phyloP scores from a whole-genome alignment of 306 rosid genomes.

The Quercus suber region DNA sequence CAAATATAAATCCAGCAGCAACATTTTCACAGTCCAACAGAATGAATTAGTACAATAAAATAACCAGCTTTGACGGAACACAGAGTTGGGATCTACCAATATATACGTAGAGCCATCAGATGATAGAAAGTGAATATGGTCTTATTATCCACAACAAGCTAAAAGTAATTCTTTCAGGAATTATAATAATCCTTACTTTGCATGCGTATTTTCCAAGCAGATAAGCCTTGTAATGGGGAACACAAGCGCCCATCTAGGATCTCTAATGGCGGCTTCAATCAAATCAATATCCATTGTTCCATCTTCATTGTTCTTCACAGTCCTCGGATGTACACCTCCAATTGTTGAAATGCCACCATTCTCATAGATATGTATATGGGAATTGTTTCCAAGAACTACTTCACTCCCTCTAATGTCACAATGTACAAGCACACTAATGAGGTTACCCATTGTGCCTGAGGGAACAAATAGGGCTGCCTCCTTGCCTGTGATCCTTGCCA shows the following conservation, averaged over 20 bases:
- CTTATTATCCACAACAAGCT: not conserved
- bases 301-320: conserved; percentile 63
- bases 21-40: not conserved
- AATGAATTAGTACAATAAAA: not conserved
- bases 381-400: conserved; percentile 79
- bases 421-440: conserved; percentile 77
- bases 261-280: conserved; percentile 78
- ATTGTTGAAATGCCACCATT: conserved; percentile 91
- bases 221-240: conserved; percentile 83
- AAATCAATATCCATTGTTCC: conserved; percentile 83
- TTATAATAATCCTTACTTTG: conserved; percentile 52
- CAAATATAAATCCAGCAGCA: not conserved
- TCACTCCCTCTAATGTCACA: conserved; percentile 92
- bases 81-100: not conserved
- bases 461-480: conserved; percentile 93
- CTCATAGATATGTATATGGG: conserved; percentile 72
- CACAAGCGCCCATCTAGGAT: conserved; percentile 54
- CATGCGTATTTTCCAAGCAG: conserved; percentile 94
- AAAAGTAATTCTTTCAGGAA: not conserved
- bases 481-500: conserved; percentile 74
- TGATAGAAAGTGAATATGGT: not conserved
- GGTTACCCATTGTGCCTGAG: conserved; percentile 97
- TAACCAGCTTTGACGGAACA: not conserved
- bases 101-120: not conserved
- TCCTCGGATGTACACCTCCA: conserved; percentile 88